Base-by-base conservation (phyloP, 2,329 filamentous ascomycete species). In the Periconia sp. region DNA sequence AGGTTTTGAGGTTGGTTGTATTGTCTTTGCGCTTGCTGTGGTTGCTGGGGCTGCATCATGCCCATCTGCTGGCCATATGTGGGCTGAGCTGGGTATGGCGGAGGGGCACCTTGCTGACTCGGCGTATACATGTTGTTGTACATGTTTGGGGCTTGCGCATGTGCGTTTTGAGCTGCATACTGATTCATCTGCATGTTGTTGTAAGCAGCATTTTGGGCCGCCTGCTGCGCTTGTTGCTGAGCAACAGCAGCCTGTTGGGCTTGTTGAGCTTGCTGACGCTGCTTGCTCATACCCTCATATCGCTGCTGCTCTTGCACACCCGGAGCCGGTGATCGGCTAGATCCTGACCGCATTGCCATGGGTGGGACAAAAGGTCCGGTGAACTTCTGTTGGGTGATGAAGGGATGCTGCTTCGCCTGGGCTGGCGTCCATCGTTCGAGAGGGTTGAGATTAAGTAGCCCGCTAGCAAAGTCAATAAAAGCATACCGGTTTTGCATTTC, bases 401-500 rank as follows among this genome's bases (percentile, higher is more conserved):
- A 99, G 0, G 94, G 94, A 71, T 99, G 94, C 55, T 97, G 79
- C 71, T 97, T 97, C 33, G 94, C 94, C 76, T 99, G 94, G 69
- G 97, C 93, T 7, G 94, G 94, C 3, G 94, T 96, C 94, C 94
- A 99, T 72, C 94, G 82, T 75, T 99, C 94, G 33, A 99, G 82
- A 2, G 94, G 94, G 70, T 97, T 99, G 71, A 97, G 95, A 55
- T 90, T 96, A 53, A 99, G 79, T 40, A 99, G 77, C 14, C 94
- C 94, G 61, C 94, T 87, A 20, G 97, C 94, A 66, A 99, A 99
- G 74, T 99, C 94, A 70, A 97, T 99, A 67, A 99, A 99, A 5
- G 94, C 92, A 57, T 95, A 86, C 43, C 94, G 89, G 70, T 99
- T 99, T 70, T 94, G 96, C 89, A 99, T 95, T 87, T 99, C 94